Evolutionary conservation across 2,329 filamentous ascomycete species (phyloP).

Genomic region (Sordariomycetes sp.): DNA sequence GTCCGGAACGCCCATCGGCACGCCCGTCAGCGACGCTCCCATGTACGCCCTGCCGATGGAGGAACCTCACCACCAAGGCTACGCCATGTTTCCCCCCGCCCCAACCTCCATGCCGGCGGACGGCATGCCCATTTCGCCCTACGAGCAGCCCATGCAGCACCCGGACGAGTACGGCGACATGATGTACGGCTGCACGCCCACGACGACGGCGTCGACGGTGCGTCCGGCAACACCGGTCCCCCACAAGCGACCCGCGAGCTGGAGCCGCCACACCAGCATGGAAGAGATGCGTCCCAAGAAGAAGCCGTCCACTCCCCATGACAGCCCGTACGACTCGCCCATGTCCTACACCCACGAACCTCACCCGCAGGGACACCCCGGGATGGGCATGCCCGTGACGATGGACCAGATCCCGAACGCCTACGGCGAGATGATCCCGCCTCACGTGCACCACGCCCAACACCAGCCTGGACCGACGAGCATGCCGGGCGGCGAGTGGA

Average conservation of each 20-base stretch:
- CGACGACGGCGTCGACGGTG: constrained; percentile 12
- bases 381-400: constrained; percentile 4
- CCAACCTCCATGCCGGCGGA: constrained; percentile 8
- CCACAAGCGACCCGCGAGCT: constrained; percentile 24
- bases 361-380: constrained; percentile 10
- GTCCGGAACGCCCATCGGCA: constrained; percentile 7
- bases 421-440: constrained; percentile 8
- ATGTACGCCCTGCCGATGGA: constrained; percentile 5
- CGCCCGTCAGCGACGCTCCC: constrained; percentile 7
- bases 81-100: constrained; percentile 1
- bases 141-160: constrained; percentile 3
- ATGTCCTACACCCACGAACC: constrained; percentile 23
- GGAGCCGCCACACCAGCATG: constrained; percentile 26
- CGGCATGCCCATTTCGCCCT: constrained; percentile 3
- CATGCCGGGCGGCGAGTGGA: constrained; percentile 6
- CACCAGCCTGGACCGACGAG: constrained; percentile 5
- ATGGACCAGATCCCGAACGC: constrained; percentile 9
- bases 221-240: constrained; percentile 28
- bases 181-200: constrained; percentile 2
- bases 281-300: constrained; percentile 25
- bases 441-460: constrained; percentile 3
- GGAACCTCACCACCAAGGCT: constrained; percentile 3
- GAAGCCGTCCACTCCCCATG: constrained; percentile 16
- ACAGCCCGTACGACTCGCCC: constrained; percentile 26
- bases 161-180: constrained; percentile 11